These are phyloP conservation scores for Scorias spongiosa DNA, from an alignment of 2,329 filamentous ascomycete genomes.

Conservation along the genomic window DNA sequence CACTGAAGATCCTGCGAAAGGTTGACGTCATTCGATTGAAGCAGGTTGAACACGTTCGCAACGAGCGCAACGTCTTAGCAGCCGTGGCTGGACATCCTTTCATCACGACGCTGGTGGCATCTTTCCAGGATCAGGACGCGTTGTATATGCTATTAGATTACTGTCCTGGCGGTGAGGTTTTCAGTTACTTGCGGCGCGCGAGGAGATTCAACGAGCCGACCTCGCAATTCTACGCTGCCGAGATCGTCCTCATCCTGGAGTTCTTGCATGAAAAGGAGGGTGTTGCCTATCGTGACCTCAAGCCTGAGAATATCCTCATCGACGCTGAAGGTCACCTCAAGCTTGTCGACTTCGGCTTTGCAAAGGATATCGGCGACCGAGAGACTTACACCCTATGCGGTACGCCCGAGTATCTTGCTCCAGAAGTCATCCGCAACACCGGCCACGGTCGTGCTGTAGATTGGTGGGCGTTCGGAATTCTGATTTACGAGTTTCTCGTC, in stretches of 20 bases:
- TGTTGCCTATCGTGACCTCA: conserved; percentile 68
- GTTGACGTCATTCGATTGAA: conserved; percentile 61
- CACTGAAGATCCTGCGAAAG: conserved; percentile 62
- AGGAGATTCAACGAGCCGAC: conserved; percentile 66
- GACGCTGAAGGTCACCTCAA: conserved; percentile 68
- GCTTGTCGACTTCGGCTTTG: conserved; percentile 74
- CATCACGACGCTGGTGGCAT: conserved; percentile 63
- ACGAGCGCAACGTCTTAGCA: conserved; percentile 64
- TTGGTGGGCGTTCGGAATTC: conserved; percentile 76
- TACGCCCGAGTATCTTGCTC: conserved; percentile 70
- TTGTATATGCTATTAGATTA: conserved; percentile 76
- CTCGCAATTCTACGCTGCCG: conserved; percentile 68
- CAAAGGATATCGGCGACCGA: conserved; percentile 55
- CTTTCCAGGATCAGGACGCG: conserved; percentile 65
- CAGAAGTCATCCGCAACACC: conserved; percentile 73
- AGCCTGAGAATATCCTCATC: conserved; percentile 68
- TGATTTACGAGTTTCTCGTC: conserved; percentile 73
- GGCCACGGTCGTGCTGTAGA: conserved; percentile 60
- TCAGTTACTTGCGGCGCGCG: conserved; percentile 64
- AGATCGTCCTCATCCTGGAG: conserved; percentile 69
- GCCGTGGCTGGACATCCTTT: conserved; percentile 70
- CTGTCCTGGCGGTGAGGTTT: conserved; percentile 70
- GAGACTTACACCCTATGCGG: conserved; percentile 76
- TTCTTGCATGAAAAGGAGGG: conserved; percentile 67
- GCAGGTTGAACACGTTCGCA: conserved; percentile 74